Base-by-base conservation (phyloP, 2,329 filamentous ascomycete species). In the Diaporthe sp. region DNA sequence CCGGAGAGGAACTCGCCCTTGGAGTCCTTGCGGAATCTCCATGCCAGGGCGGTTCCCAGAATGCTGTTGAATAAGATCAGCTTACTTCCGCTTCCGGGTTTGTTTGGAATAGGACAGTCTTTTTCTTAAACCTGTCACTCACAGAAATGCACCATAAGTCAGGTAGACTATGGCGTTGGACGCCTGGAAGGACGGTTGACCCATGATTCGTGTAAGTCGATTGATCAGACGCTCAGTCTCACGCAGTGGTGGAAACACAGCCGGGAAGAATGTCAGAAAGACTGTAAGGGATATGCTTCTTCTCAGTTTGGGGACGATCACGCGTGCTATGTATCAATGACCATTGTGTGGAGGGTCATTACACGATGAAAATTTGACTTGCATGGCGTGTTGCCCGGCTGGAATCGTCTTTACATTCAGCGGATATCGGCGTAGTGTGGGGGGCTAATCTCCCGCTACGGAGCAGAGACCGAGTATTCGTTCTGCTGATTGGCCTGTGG, bases 111-210 rank as follows among this genome's bases (percentile, higher is more conserved):
- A 22, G 39, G 19, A 10, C 12, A 1, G 65, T 31, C 49, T 70
- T 42, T 1, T n/a, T 13, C 34, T 34, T 34, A 25, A 6, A 4
- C 15, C 22, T 13, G 31, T 25, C 65, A 75, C 78, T 79, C 87
- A 96, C 94, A 97, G 86, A 83, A 97, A 97, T 68, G 88, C 87
- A 78, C 90, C 93, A 86, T 95, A 96, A 68, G 93, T 95, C 72
- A 95, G 86, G 82, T 96, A 96, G 82, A 97, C 93, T 82, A 96
- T 88, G 87, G 94, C 94, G 87, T 96, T 95, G 44, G 94, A 96
- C 82, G 94, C 94, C 88, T 90, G 86, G 74, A 88, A 91, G 2
- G 94, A 96, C 75, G 94, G 94, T 79, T 92, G 89, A 28, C 93
- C 93, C 94, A 96, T 97, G 75, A 39, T 84, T 76, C 46, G 74